Conservation (phyloP, 2,329 filamentous ascomycete species). For the Myotisia sp. region DNA sequence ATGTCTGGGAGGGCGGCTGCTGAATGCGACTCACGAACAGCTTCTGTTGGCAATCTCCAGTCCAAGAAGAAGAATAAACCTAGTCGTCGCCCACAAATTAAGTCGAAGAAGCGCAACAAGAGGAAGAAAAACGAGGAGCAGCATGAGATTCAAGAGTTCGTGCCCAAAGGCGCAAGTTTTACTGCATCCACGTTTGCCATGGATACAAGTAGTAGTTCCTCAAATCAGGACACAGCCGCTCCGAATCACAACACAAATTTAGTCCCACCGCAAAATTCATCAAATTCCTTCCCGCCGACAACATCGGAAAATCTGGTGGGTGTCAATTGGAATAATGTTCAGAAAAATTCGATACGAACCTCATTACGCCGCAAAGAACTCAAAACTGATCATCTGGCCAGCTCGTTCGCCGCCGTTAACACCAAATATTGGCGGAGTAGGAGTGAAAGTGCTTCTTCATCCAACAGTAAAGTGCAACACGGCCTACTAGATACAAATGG, state of each 20-base stretch:
- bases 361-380: slow-evolving; percentile 21
- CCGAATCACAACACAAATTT: slow-evolving; percentile 11
- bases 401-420: slow-evolving; percentile 22
- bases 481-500: neutral
- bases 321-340: slow-evolving; percentile 34
- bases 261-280: neutral
- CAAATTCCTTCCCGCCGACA: too few relatives aligned
- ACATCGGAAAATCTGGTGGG: slow-evolving; percentile 16
- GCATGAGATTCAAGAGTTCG: slow-evolving; percentile 22
- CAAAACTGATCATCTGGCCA: slow-evolving; percentile 1
- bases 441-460: slow-evolving; percentile 21
- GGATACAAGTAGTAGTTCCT: slow-evolving; percentile 18
- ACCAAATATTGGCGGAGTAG: slow-evolving; percentile 25
- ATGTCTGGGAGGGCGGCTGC: slow-evolving; percentile 15
- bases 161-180: slow-evolving; percentile 25
- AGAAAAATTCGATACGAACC: slow-evolving; percentile 29
- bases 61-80: slow-evolving; percentile 15
- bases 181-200: slow-evolving; percentile 18
- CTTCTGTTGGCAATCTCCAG: slow-evolving; percentile 29
- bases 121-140: slow-evolving; percentile 15
- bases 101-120: slow-evolving; percentile 18
- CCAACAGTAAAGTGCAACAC: slow-evolving; percentile 4
- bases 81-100: slow-evolving; percentile 15
- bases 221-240: slow-evolving; percentile 11
- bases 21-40: slow-evolving; percentile 32